Base-by-base conservation (phyloP, 768 basidiomycete genomes). In the Kwoniella sp. region DNA sequence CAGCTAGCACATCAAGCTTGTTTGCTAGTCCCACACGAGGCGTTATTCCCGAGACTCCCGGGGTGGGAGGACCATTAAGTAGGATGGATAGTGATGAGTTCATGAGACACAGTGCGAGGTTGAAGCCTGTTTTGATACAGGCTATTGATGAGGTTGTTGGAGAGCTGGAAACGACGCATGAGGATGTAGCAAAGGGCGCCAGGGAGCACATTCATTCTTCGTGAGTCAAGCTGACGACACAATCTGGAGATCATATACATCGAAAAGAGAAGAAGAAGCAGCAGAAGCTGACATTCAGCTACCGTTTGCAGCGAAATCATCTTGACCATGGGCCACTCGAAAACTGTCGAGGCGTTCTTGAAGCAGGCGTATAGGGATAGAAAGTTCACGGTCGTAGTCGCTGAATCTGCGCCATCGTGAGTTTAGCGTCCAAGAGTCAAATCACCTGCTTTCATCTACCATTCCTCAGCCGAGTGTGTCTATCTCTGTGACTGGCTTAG, bases 181-280 rank as follows among this genome's bases (percentile, higher is more conserved):
- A 96, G 70, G 93, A 89, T 71, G 88, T 98, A 21, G 90, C 91
- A 9, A 95, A 91, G 82, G 91, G 90, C 71, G 92, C 94, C 1
- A 90, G 87, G 80, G 93, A 96, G 78, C 94, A 98, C 77, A 90
- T 99, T 64, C 95, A 98, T 79, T 92, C 93, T n/a, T 93, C 96
- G 95, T 97, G 76, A 77, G 91, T 82, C 21, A 24, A 22, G 25
- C 24, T 57, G 27, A n/a, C n/a, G n/a, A n/a, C n/a, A n/a, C n/a
- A n/a, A n/a, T n/a, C n/a, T n/a, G n/a, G n/a, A n/a, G n/a, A n/a
- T n/a, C n/a, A n/a, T n/a, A n/a, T n/a, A n/a, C n/a, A n/a, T n/a
- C n/a, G n/a, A n/a, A n/a, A n/a, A n/a, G n/a, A n/a, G n/a, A n/a
- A n/a, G n/a, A n/a, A n/a, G n/a, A n/a, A n/a, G n/a, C n/a, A n/a